Conservation (phyloP, 768 basidiomycete genomes). For the Amyloporia xantha region DNA sequence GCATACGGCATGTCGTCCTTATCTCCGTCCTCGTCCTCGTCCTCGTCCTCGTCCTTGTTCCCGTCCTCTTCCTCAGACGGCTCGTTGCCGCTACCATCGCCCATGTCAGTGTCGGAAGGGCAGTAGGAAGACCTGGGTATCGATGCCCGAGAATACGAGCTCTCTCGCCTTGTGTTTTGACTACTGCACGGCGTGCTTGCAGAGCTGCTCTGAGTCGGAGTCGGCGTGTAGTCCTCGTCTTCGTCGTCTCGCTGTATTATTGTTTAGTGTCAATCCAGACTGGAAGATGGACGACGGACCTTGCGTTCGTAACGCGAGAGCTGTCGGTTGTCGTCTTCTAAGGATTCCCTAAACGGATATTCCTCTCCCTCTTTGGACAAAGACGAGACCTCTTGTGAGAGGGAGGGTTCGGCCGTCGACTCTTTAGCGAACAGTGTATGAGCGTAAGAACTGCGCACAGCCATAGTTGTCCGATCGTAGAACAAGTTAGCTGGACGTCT, state of each 20-base stretch:
- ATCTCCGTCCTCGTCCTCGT: no score
- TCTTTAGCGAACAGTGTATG: no score
- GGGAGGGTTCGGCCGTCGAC: background rate
- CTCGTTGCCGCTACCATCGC: background rate
- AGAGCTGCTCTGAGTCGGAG: background rate
- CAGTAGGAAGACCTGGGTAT: no score
- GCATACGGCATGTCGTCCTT: no score
- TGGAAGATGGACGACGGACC: background rate
- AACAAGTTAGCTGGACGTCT: no score
- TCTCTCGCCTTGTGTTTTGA: no score
- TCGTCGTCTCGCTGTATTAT: constrained; percentile 3
- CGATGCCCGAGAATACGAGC: no score
- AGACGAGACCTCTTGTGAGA: background rate
- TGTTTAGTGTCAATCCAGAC: background rate
- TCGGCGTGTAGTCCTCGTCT: constrained; percentile 2
- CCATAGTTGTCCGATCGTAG: no score
- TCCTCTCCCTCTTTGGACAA: background rate
- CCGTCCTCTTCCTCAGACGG: background rate
- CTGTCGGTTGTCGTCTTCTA: constrained; percentile 1
- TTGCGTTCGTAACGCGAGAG: background rate
- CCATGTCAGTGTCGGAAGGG: no score
- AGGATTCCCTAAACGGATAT: background rate
- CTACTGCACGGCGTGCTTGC: no score
- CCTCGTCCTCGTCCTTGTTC: background rate
- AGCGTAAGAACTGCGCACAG: no score